These are phyloP conservation scores for Leersia perrieri DNA, from an alignment of 176 grass and related monocot genomes.

Conservation along the genomic window DNA sequence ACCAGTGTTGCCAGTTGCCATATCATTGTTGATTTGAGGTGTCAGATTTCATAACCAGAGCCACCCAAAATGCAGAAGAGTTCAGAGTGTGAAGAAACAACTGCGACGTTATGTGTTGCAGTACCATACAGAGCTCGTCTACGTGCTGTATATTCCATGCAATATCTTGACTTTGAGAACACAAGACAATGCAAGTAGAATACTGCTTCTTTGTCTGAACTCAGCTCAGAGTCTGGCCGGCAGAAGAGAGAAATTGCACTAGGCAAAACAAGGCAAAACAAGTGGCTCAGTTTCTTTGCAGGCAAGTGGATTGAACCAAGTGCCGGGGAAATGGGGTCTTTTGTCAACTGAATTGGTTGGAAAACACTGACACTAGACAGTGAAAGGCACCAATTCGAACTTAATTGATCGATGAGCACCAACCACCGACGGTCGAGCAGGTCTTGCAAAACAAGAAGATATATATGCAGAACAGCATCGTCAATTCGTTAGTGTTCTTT, in stretches of 20 bases:
- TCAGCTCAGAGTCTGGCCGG: neutral
- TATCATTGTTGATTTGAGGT: neutral
- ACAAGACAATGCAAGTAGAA: neutral
- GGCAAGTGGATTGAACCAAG: neutral
- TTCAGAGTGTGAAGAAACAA: neutral
- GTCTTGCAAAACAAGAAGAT: neutral
- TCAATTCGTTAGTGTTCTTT: neutral
- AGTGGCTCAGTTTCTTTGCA: neutral
- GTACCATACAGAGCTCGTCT: neutral
- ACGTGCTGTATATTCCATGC: neutral
- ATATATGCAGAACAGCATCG: neutral
- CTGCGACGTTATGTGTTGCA: neutral
- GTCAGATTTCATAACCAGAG: neutral
- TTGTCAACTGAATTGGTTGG: conserved; percentile 34
- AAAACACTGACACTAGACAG: conserved; percentile 16
- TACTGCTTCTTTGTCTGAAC: neutral
- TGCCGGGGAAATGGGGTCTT: neutral
- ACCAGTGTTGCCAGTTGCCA: neutral
- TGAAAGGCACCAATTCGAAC: conserved; percentile 20
- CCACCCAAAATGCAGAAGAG: neutral
- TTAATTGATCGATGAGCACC: neutral
- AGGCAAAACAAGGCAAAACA: neutral
- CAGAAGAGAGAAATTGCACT: neutral
- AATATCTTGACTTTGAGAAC: neutral
- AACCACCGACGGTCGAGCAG: neutral